Percentiles rank a stretch among this genome's conserved stretches.
These are phyloP conservation scores for Fusarium sp. DNA, from an alignment of 2,329 filamentous ascomycete species.

Conservation along the genomic window DNA sequence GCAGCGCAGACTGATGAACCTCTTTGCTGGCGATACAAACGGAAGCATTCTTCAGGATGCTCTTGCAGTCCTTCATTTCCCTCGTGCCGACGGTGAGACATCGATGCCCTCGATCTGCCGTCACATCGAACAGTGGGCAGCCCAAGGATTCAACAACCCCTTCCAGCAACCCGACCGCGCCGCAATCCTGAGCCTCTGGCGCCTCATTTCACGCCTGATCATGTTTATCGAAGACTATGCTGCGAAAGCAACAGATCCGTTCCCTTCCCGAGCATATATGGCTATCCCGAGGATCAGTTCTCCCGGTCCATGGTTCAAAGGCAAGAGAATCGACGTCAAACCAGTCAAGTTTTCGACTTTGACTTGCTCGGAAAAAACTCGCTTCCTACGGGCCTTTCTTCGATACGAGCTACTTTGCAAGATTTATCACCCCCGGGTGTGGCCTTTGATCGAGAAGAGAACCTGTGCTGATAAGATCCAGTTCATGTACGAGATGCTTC, in stretches of 20 bases:
- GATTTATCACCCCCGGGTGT: not conserved
- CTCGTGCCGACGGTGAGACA: not conserved
- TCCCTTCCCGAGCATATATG: not conserved
- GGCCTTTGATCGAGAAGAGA: not conserved
- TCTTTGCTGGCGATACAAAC: not conserved
- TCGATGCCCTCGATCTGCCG: not conserved
- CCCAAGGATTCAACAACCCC: not conserved
- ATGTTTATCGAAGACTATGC: not conserved
- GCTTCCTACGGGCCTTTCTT: not conserved
- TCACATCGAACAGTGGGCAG: not conserved
- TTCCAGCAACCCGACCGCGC: not conserved
- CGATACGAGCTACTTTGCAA: conserved; percentile 14
- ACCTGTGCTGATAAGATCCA: not conserved
- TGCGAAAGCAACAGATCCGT: not conserved
- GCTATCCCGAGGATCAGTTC: not conserved
- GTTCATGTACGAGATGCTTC: not conserved
- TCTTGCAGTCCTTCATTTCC: not conserved
- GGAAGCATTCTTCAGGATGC: not conserved
- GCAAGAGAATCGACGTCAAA: not conserved
- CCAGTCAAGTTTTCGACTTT: not conserved
- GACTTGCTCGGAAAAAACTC: not conserved
- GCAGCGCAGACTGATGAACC: not conserved
- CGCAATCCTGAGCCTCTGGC: not conserved
- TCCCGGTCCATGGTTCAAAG: not conserved
- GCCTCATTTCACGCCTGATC: not conserved